A percentile compares a stretch with the other conserved stretches of the same genome.
Conservation (phyloP, 352 stramenopile genomes). For the Achlya hypogyna region DNA sequence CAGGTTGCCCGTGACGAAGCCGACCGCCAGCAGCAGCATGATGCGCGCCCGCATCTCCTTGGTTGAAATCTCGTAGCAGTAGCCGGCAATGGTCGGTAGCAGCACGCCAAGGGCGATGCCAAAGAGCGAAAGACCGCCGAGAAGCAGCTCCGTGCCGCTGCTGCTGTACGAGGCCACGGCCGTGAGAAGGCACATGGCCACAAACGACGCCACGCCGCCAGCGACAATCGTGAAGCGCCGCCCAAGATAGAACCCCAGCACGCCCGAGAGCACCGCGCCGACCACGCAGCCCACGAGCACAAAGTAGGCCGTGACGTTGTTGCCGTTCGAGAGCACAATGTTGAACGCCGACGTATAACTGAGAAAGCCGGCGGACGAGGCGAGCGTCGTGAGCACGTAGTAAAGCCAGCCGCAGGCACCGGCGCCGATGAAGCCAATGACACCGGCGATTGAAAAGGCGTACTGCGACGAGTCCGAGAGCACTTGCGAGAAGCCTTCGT, state of each 20-base stretch:
- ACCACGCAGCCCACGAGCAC: slow-evolving; percentile 40
- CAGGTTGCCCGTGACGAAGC: slow-evolving; percentile 53
- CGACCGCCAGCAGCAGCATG: slow-evolving; percentile 51
- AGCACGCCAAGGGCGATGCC: slow-evolving; percentile 49
- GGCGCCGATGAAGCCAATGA: slow-evolving; percentile 55
- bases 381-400: slow-evolving; percentile 49
- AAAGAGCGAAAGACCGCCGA: slow-evolving; percentile 53
- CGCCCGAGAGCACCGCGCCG: slow-evolving; percentile 42
- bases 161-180: slow-evolving; percentile 31
- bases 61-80: slow-evolving; percentile 76
- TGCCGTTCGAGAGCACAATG: slow-evolving; percentile 35
- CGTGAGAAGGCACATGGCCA: slow-evolving; percentile 54
- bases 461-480: slow-evolving; percentile 74
- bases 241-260: slow-evolving; percentile 51
- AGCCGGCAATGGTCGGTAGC: slow-evolving; percentile 55
- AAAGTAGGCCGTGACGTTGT: slow-evolving; percentile 48
- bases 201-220: slow-evolving; percentile 50
- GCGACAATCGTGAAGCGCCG: slow-evolving; percentile 49
- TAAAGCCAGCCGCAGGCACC: slow-evolving; percentile 59
- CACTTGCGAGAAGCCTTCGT: slow-evolving; percentile 72
- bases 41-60: slow-evolving; percentile 66
- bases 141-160: slow-evolving; percentile 34
- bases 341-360: slow-evolving; percentile 60
- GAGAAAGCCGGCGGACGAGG: slow-evolving; percentile 50
- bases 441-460: slow-evolving; percentile 54